Percentiles rank a stretch among this genome's conserved stretches.
phyloP scores from a whole-genome alignment of 164 flowering plant genomes.

The Liquidambar formosana region DNA sequence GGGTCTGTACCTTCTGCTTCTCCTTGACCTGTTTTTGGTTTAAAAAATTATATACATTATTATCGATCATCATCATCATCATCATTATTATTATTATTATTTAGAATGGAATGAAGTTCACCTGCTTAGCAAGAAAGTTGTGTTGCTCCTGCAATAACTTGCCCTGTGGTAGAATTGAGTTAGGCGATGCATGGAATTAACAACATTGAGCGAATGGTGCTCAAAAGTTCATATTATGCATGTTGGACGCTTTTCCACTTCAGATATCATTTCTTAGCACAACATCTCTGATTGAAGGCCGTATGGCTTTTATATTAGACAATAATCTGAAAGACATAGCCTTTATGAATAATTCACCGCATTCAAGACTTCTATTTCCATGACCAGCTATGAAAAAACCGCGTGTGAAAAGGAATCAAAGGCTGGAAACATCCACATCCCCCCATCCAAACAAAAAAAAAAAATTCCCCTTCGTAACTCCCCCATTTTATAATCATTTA shows the following conservation, averaged over 20 bases:
- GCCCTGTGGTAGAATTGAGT: conserved; percentile 27
- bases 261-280: too few relatives aligned
- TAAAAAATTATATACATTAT: conserved; percentile 1
- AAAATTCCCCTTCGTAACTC: too few relatives aligned
- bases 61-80: too few relatives aligned
- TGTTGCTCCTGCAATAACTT: conserved; percentile 46
- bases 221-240: background rate
- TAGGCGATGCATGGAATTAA: background rate
- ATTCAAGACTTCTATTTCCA: background rate
- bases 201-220: background rate
- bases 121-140: conserved; percentile 49
- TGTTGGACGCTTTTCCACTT: too few relatives aligned
- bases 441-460: too few relatives aligned
- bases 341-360: too few relatives aligned
- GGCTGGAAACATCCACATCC: too few relatives aligned
- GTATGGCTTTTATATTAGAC: too few relatives aligned
- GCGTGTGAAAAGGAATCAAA: too few relatives aligned
- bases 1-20: conserved; percentile 34
- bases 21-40: conserved; percentile 31
- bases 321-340: too few relatives aligned
- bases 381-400: background rate
- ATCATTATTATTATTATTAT: background rate
- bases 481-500: too few relatives aligned
- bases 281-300: too few relatives aligned
- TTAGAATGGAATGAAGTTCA: conserved; percentile 1